Evolutionary conservation across 2,329 filamentous ascomycete genomes (phyloP), one percentile per base, ranked within the genome.

Genomic region (Pestalotiopsis sp.): DNA sequence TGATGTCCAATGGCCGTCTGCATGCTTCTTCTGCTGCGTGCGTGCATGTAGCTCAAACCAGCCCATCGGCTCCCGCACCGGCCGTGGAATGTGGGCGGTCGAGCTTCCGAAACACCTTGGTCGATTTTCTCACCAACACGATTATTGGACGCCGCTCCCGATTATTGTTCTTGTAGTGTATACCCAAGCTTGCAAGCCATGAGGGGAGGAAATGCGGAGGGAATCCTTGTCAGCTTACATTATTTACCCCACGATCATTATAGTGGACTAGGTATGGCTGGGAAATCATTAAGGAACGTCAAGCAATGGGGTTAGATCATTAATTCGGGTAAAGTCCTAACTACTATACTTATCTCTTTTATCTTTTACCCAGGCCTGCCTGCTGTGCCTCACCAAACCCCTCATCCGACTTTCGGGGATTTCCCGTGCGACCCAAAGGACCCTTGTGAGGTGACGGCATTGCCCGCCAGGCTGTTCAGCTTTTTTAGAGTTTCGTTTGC

Each of bases 71-170:
- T 11, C 59, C 59, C 31, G 59, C 59, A 62, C 36, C n/a, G 25
- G n/a, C 25, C 23, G 31, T 56, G 63, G 63, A 57, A 65, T 65
- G 63, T 65, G 63, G 63, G 63, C 63, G 63, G 12, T 20, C 63
- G 57, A 65, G 23, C 11, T 56, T 45, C 63, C 41, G 41, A 56
- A 31, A 56, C 25, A 36, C 31, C 27, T 7, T 9, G 27, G 7
- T 31, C 27, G 45, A n/a, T n/a, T 20, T 20, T 14, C 13, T n/a
- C 41, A 45, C 20, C 63, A n/a, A 61, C 31, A 25, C 45, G 27
- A 65, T 65, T 31, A 31, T 31, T 65, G 63, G 63, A 57, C 4
- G 36, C 38, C 11, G n/a, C 63, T 23, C 45, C 23, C 63, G 63
- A 23, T 25, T 17, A 38, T n/a, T 11, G 23, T 65, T n/a, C 3